Evolutionary conservation across 306 rosid genomes (phyloP).

Genomic region (Elaeagnus macrophylla): DNA sequence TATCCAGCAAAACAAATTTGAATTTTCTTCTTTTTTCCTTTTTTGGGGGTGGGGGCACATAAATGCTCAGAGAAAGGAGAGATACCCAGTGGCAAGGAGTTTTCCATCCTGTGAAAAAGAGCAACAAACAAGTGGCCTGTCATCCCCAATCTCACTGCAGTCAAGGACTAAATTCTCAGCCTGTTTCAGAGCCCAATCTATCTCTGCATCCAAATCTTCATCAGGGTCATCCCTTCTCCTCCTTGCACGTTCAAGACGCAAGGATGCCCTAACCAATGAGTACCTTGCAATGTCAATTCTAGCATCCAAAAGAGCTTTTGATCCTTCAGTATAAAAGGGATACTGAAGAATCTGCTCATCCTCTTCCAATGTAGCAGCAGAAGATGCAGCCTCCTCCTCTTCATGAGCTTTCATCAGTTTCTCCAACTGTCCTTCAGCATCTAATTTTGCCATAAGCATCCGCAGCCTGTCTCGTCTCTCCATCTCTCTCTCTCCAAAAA

Average conservation of each 20-base stretch:
- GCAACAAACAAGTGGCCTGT: neutral
- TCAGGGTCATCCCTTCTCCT: neutral
- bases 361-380: constrained; percentile 44
- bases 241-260: neutral
- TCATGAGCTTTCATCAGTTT: constrained; percentile 79
- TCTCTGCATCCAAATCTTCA: neutral
- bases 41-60: too few species aligned
- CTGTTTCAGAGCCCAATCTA: too few species aligned
- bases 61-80: neutral
- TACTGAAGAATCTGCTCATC: constrained; percentile 65
- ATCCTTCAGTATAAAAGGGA: constrained; percentile 83
- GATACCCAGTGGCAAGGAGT: neutral
- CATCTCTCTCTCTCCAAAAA: constrained; percentile 93
- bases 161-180: neutral
- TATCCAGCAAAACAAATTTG: too few species aligned
- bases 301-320: constrained; percentile 45
- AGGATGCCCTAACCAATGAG: neutral
- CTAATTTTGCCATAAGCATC: constrained; percentile 65
- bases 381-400: constrained; percentile 74
- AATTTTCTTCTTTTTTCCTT: too few species aligned
- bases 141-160: neutral
- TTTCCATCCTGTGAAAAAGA: neutral
- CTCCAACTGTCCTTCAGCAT: constrained; percentile 77
- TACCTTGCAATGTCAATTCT: neutral
- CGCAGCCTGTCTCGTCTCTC: constrained; percentile 82